A percentile compares a stretch with the other conserved stretches of the same genome.
phyloP scores from a whole-genome alignment of 192 early-diverging fungal genomes.

The Coemansia sp. region DNA sequence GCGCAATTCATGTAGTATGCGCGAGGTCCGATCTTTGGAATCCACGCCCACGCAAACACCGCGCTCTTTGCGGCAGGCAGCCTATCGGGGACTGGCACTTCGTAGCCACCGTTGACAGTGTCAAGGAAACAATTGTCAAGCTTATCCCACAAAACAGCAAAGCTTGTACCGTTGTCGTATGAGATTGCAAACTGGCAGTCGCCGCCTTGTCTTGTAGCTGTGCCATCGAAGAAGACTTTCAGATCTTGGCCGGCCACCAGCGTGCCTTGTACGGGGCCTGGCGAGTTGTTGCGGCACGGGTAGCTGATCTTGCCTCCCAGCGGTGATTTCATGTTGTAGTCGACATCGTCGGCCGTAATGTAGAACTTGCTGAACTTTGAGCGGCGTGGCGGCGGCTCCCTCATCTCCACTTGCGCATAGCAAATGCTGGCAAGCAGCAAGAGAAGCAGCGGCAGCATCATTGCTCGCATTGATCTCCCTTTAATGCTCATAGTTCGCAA shows the following conservation, averaged over 20 bases:
- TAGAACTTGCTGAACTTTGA: constrained; percentile 49
- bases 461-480: background rate
- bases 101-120: constrained; percentile 36
- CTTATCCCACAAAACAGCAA: constrained; percentile 61
- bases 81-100: constrained; percentile 56
- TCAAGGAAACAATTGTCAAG: constrained; percentile 48
- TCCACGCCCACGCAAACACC: constrained; percentile 56
- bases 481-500: background rate
- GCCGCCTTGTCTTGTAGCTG: constrained; percentile 37
- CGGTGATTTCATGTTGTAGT: constrained; percentile 53
- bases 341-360: constrained; percentile 38
- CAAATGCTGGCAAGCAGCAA: constrained; percentile 14
- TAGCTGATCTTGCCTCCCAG: constrained; percentile 38
- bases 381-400: constrained; percentile 46
- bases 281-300: constrained; percentile 31
- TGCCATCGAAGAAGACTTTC: constrained; percentile 55
- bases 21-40: constrained; percentile 22
- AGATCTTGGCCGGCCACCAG: constrained; percentile 54
- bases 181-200: constrained; percentile 52
- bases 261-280: constrained; percentile 33
- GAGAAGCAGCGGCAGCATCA: background rate
- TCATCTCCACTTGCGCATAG: constrained; percentile 43
- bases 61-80: constrained; percentile 57
- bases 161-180: constrained; percentile 55
- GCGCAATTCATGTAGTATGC: constrained; percentile 49